Evolutionary conservation across 495 filamentous ascomycete species (phyloP).

Genomic region (Aspergillus diversus): DNA sequence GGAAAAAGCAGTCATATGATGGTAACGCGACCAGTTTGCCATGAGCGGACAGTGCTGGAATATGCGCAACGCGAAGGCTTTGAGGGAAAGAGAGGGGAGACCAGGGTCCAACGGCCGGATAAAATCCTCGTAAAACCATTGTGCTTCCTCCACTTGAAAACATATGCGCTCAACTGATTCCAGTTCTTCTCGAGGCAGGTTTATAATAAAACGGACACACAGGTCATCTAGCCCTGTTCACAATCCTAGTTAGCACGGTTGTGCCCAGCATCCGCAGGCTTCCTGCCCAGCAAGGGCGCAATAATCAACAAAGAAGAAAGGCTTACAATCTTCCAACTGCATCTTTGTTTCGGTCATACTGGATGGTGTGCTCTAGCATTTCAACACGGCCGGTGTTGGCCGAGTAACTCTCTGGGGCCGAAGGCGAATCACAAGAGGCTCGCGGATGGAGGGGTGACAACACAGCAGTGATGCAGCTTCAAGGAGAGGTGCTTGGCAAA

Average conservation of each 20-base stretch:
- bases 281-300: background rate
- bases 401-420: conserved; percentile 30
- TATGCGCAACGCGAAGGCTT: conserved; percentile 81
- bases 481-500: conserved; percentile 35
- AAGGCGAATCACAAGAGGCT: conserved; percentile 25
- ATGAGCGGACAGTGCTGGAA: conserved; percentile 92
- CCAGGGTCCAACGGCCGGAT: conserved; percentile 86
- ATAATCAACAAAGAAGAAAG: background rate
- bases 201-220: conserved; percentile 94
- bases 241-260: conserved; percentile 19
- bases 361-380: conserved; percentile 47
- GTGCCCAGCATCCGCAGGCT: conserved; percentile 1
- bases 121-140: conserved; percentile 99
- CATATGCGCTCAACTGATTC: conserved; percentile 89
- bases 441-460: conserved; percentile 25
- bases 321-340: conserved; percentile 87
- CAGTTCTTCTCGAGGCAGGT: conserved; percentile 88
- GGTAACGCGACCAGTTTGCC: conserved; percentile 73
- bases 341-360: conserved; percentile 80
- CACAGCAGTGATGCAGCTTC: conserved; percentile 34
- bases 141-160: conserved; percentile 97
- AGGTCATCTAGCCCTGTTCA: conserved; percentile 88
- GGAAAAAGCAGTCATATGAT: conserved; percentile 79
- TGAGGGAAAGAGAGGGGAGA: conserved; percentile 81
- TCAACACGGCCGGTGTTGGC: conserved; percentile 34